Conservation (phyloP, 2,329 filamentous ascomycete species). For the Sporothrix humicola region DNA sequence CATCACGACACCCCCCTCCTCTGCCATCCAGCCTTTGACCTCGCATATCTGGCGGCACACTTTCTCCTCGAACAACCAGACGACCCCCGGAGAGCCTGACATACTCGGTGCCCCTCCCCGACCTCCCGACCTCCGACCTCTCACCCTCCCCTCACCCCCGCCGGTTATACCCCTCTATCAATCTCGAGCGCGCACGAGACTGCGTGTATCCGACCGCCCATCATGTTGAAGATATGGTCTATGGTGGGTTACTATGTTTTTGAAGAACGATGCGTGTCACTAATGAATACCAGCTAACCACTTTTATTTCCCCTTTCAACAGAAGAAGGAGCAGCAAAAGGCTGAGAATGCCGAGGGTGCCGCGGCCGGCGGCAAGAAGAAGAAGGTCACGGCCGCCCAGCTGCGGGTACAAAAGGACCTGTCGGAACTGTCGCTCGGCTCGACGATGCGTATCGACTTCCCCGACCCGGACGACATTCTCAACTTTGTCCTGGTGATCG, state of each 20-base stretch:
- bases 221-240: constrained; percentile 99
- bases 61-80: background rate
- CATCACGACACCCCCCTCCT: background rate
- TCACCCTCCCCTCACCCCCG: background rate
- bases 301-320: too few species aligned
- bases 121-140: background rate
- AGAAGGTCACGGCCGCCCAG: constrained; percentile 97
- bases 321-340: constrained; percentile 97
- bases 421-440: constrained; percentile 77
- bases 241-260: constrained; percentile 67
- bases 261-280: constrained; percentile 38
- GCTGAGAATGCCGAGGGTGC: constrained; percentile 80
- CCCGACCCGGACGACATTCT: constrained; percentile 84
- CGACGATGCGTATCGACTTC: constrained; percentile 81
- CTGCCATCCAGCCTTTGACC: background rate
- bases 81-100: background rate
- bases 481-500: constrained; percentile 80
- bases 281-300: background rate
- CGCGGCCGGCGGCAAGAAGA: constrained; percentile 78
- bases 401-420: constrained; percentile 94
- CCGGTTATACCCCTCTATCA: background rate
- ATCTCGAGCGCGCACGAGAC: constrained; percentile 10
- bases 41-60: background rate
- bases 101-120: background rate
- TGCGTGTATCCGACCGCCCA: constrained; percentile 47